Percentiles rank a stretch among this genome's conserved stretches.
These are phyloP conservation scores for Terfezia claveryi DNA, from an alignment of 495 filamentous ascomycete species.

Conservation along the genomic window DNA sequence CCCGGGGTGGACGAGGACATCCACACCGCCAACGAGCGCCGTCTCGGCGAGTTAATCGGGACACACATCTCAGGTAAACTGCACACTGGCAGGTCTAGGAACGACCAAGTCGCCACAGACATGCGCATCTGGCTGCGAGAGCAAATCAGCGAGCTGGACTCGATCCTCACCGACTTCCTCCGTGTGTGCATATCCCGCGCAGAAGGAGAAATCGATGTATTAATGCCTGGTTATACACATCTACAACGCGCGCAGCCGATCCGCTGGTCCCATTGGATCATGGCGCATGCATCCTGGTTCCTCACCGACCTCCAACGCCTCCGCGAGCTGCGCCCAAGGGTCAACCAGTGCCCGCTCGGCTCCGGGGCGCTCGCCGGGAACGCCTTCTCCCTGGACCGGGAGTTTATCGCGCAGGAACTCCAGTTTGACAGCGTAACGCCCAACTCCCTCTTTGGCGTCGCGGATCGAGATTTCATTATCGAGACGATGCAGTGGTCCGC, in stretches of 20 bases:
- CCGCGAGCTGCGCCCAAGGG: slow-evolving; percentile 45
- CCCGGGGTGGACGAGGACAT: slow-evolving; percentile 49
- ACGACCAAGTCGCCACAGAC: slow-evolving; percentile 86
- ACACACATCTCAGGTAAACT: slow-evolving; percentile 73
- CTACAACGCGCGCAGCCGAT: slow-evolving; percentile 81
- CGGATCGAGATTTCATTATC: slow-evolving; percentile 72
- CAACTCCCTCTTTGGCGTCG: slow-evolving; percentile 69
- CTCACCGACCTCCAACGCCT: slow-evolving; percentile 58
- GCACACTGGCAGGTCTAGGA: slow-evolving; percentile 77
- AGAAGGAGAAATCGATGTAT: slow-evolving; percentile 49
- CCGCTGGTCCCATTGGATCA: slow-evolving; percentile 70
- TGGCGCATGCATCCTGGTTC: slow-evolving; percentile 59
- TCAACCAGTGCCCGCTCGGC: slow-evolving; percentile 63
- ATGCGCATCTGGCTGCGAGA: slow-evolving; percentile 83
- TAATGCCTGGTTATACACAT: slow-evolving; percentile 68
- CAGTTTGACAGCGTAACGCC: slow-evolving; percentile 62
- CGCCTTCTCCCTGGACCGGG: slow-evolving; percentile 74
- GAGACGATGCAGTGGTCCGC: slow-evolving; percentile 81
- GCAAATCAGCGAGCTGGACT: slow-evolving; percentile 49
- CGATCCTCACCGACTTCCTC: slow-evolving; percentile 45
- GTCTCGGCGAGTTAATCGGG: slow-evolving; percentile 74
- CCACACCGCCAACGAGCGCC: slow-evolving; percentile 84
- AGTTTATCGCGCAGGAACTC: slow-evolving; percentile 67
- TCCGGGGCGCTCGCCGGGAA: slow-evolving; percentile 82
- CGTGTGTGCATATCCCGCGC: slow-evolving; percentile 50